A percentile compares a stretch with the other conserved stretches of the same genome.
Conservation (phyloP, 163 green algal genomes). For the Prototheca wickerhamii region DNA sequence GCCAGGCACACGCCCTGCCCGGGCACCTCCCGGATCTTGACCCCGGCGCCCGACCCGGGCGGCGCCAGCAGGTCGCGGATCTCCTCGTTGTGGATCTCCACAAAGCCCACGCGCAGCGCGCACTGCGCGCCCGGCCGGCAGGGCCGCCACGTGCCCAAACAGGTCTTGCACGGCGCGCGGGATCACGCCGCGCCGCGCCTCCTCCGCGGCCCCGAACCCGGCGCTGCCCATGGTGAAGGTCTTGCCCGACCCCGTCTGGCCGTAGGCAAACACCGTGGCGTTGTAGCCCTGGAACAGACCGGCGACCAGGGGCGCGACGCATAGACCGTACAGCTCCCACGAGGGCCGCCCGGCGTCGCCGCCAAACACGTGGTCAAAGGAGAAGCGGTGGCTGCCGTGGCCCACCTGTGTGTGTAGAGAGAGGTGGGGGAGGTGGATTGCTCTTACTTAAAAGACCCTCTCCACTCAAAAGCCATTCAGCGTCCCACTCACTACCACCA, state of each 20-base stretch:
- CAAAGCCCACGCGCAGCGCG: constrained; percentile 79
- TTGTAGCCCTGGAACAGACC: constrained; percentile 91
- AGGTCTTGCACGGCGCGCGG: constrained; percentile 74
- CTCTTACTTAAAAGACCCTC: neutral
- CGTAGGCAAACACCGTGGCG: constrained; percentile 64
- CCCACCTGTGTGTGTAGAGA: constrained; percentile 35
- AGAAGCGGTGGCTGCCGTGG: constrained; percentile 58
- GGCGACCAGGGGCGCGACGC: constrained; percentile 73
- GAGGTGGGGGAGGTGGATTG: neutral
- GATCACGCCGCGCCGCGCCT: constrained; percentile 62
- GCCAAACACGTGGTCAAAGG: constrained; percentile 81
- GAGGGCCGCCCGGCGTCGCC: constrained; percentile 22
- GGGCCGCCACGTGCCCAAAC: constrained; percentile 46
- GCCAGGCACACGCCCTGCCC: constrained; percentile 70
- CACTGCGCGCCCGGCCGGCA: constrained; percentile 34
- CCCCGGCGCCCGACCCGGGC: constrained; percentile 10
- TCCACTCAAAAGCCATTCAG: too few relatives aligned
- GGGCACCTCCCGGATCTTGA: constrained; percentile 73
- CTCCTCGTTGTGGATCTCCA: constrained; percentile 97
- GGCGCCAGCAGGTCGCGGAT: constrained; percentile 79
- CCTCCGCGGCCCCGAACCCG: constrained; percentile 39
- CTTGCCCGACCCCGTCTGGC: constrained; percentile 75
- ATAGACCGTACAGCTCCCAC: constrained; percentile 46
- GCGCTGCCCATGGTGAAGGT: constrained; percentile 90
- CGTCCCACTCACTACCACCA: neutral